These are phyloP conservation scores for Neurospora tetrasperma DNA, from an alignment of 495 filamentous ascomycete genomes.

Conservation along the genomic window DNA sequence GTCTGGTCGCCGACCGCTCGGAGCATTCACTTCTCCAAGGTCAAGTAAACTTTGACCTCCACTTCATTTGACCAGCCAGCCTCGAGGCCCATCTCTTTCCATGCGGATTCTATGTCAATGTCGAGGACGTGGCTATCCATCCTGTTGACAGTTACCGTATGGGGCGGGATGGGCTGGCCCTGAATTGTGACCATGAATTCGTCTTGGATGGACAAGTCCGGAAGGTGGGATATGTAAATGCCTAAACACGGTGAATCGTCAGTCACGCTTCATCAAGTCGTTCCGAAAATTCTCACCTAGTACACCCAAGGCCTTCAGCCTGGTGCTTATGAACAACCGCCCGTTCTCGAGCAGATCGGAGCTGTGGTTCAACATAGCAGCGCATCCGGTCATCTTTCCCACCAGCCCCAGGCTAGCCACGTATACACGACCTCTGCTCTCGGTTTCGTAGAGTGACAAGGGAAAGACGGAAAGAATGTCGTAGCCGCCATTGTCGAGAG, in stretches of 20 bases:
- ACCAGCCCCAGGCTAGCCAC: slow-evolving; percentile 71
- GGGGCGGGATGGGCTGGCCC: slow-evolving; percentile 53
- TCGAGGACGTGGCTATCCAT: slow-evolving; percentile 52
- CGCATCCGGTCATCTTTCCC: slow-evolving; percentile 82
- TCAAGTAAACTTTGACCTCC: slow-evolving; percentile 54
- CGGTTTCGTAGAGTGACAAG: slow-evolving; percentile 41
- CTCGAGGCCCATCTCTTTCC: slow-evolving; percentile 61
- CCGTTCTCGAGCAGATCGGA: slow-evolving; percentile 49
- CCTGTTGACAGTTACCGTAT: slow-evolving; percentile 52
- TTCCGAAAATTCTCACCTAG: slow-evolving; percentile 45
- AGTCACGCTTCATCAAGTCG: background rate
- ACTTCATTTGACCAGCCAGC: slow-evolving; percentile 81
- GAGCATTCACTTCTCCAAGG: slow-evolving; percentile 6
- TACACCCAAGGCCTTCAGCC: slow-evolving; percentile 70
- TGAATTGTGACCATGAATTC: slow-evolving; percentile 70
- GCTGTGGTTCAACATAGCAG: slow-evolving; percentile 55
- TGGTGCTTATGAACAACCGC: slow-evolving; percentile 49
- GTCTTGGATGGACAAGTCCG: slow-evolving; percentile 45
- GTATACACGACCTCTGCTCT: slow-evolving; percentile 25
- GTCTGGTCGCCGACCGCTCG: background rate
- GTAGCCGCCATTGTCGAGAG: slow-evolving; percentile 55
- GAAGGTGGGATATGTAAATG: slow-evolving; percentile 60
- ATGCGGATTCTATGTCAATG: slow-evolving; percentile 68
- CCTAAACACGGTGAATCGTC: slow-evolving; percentile 29
- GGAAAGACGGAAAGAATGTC: slow-evolving; percentile 76